Conservation (phyloP, 2,329 filamentous ascomycete genomes). For the Colletotrichum kahawae region DNA sequence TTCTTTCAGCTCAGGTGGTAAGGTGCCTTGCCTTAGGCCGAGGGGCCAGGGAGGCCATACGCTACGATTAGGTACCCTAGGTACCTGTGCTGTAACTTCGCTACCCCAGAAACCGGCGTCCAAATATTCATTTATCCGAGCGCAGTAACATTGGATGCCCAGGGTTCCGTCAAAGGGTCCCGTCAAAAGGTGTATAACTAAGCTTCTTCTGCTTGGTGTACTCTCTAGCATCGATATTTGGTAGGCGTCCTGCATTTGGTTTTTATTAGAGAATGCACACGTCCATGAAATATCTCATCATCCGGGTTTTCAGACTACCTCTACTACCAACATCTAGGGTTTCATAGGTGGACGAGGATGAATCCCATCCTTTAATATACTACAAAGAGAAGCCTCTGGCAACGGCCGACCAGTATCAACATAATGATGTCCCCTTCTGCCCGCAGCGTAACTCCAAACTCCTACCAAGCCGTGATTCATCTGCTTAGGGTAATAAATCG, state of each 20-base stretch:
- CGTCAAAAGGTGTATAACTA: neutral
- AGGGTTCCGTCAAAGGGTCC: neutral
- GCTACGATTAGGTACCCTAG: neutral
- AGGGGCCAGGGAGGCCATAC: neutral
- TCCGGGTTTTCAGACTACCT: neutral
- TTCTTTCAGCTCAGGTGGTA: neutral
- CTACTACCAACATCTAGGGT: neutral
- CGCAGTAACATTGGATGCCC: neutral
- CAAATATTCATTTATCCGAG: slow-evolving; percentile 20
- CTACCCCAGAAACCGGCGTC: neutral
- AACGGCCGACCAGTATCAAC: neutral
- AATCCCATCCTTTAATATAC: neutral
- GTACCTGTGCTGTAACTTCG: neutral
- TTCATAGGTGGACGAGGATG: neutral
- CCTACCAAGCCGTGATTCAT: neutral
- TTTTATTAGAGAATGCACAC: neutral
- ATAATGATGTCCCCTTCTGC: neutral
- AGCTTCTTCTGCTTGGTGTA: neutral
- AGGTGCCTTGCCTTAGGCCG: neutral
- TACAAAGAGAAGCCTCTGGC: neutral
- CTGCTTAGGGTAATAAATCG: neutral
- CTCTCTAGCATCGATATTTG: neutral
- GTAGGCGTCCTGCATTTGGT: neutral
- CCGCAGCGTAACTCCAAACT: slow-evolving; percentile 9
- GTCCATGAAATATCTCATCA: neutral